Evolutionary conservation across 176 grass and related monocot species (phyloP).

Genomic region (Eleusine indica): DNA sequence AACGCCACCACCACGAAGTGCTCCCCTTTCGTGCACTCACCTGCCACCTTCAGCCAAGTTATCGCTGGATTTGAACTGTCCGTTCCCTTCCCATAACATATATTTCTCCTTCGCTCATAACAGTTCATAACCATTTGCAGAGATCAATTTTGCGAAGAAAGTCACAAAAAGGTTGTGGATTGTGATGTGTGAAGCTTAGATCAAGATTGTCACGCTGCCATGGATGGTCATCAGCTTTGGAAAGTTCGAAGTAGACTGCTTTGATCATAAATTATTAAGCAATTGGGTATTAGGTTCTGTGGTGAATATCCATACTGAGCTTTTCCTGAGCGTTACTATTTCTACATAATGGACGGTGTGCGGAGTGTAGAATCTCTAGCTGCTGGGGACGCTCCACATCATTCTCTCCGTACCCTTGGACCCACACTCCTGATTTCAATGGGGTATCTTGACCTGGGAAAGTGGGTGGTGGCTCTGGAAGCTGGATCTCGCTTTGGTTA

Average conservation of each 20-base stretch:
- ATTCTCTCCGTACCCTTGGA: constrained; percentile 55
- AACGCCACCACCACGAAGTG: too few relatives aligned
- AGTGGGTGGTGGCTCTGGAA: constrained; percentile 70
- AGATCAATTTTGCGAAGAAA: background rate
- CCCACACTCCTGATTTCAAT: constrained; percentile 80
- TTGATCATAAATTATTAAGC: background rate
- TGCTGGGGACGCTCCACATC: constrained; percentile 27
- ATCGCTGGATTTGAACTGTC: too few relatives aligned
- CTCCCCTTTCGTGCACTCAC: too few relatives aligned
- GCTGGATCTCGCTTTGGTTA: constrained; percentile 73
- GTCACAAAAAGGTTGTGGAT: too few relatives aligned
- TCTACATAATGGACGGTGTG: constrained; percentile 29
- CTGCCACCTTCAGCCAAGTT: too few relatives aligned
- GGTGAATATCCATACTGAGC: background rate
- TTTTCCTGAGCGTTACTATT: background rate
- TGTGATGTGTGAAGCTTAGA: background rate
- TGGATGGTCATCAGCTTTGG: background rate
- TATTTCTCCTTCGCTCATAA: background rate
- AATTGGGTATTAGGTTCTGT: background rate
- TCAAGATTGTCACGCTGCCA: background rate
- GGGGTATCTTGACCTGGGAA: constrained; percentile 84
- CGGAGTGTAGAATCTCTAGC: constrained; percentile 30
- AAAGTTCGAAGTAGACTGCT: background rate
- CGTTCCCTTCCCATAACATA: too few relatives aligned
- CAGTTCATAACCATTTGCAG: background rate